Evolutionary conservation across 2,329 filamentous ascomycete species (phyloP).

Genomic region (Malbranchea cinnamomea): DNA sequence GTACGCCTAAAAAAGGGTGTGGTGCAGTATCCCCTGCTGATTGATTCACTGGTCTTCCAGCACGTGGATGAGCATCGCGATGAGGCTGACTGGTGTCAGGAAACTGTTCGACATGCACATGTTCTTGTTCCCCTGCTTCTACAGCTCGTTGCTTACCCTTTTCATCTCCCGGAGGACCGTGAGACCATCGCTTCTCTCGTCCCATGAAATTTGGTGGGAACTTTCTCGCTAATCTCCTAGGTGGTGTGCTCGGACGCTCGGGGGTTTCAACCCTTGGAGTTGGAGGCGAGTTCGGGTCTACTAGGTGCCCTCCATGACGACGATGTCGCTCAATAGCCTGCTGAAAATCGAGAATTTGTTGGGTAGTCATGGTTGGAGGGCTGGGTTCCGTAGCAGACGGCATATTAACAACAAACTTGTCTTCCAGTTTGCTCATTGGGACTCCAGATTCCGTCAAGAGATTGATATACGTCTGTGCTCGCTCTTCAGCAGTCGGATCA

Average conservation of each 20-base stretch:
- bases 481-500: constrained; percentile 1
- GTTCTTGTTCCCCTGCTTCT: too few relatives aligned
- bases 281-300: constrained; percentile 18
- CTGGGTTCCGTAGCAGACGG: constrained; percentile 28
- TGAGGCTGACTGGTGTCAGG: too few relatives aligned
- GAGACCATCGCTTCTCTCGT: constrained; percentile 11
- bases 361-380: constrained; percentile 23
- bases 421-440: constrained; percentile 23
- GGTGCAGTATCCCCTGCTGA: too few relatives aligned
- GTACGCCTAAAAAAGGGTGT: constrained; percentile 18
- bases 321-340: constrained; percentile 20
- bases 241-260: constrained; percentile 18
- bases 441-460: constrained; percentile 18
- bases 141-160: too few relatives aligned
- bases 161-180: too few relatives aligned
- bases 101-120: too few relatives aligned
- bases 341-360: constrained; percentile 27
- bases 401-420: constrained; percentile 30
- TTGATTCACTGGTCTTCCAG: too few relatives aligned
- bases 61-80: too few relatives aligned
- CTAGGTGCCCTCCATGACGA: constrained; percentile 17
- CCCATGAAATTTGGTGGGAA: constrained; percentile 9
- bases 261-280: constrained; percentile 18
- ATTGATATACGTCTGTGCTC: constrained; percentile 7
- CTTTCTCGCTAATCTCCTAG: constrained; percentile 8